phyloP scores from a whole-genome alignment of 1,139 yeast species.

The Candida anutae region DNA sequence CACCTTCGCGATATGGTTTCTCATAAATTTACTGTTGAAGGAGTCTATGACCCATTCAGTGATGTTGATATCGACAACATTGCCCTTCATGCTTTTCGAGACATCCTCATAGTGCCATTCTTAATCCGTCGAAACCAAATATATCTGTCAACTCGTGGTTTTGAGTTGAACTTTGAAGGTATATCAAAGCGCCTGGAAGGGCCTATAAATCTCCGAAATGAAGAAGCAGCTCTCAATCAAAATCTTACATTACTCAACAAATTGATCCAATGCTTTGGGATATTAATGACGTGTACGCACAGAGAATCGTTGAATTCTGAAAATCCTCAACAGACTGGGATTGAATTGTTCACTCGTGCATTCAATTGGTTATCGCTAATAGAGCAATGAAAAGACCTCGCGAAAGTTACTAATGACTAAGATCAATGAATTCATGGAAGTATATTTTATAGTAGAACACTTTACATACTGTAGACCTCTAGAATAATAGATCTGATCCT shows the following conservation, averaged over 20 bases:
- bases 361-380: conserved; percentile 12
- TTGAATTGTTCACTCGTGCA: conserved; percentile 12
- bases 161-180: not conserved
- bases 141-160: not conserved
- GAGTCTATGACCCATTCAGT: conserved; percentile 2
- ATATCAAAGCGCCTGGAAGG: not conserved
- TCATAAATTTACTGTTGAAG: conserved; percentile 5
- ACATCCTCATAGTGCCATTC: conserved; percentile 23
- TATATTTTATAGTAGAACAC: not conserved
- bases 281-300: conserved; percentile 12
- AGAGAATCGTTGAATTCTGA: conserved; percentile 12
- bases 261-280: conserved; percentile 18
- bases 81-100: conserved; percentile 24
- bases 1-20: conserved; percentile 13
- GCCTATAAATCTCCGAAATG: not conserved
- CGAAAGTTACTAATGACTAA: not conserved
- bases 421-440: not conserved
- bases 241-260: conserved; percentile 8
- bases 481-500: too few relatives aligned
- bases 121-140: conserved; percentile 12
- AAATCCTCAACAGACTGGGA: conserved; percentile 13
- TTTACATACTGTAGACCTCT: not conserved
- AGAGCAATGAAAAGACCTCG: not conserved
- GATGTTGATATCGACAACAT: conserved; percentile 24
- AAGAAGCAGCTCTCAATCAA: conserved; percentile 5